Conservation (phyloP, 2,329 filamentous ascomycete species). For the Paradendryphiella salina region DNA sequence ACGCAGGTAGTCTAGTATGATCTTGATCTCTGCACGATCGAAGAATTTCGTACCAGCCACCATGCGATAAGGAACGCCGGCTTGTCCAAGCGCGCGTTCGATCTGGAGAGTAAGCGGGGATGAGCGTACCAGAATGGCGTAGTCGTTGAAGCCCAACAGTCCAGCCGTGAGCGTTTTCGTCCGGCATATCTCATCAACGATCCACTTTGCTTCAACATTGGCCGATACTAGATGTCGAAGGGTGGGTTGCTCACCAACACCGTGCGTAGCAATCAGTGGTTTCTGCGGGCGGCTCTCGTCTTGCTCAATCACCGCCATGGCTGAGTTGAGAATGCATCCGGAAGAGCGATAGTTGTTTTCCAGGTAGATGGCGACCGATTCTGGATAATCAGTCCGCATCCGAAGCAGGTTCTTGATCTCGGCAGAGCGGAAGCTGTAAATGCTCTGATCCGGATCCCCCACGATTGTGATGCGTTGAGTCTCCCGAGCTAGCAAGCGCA, state of each 20-base stretch:
- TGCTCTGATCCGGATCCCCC: constrained; percentile 95
- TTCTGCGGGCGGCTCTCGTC: constrained; percentile 81
- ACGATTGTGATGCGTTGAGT: constrained; percentile 85
- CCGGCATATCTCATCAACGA: constrained; percentile 80
- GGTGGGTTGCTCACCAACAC: constrained; percentile 76
- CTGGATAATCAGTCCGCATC: constrained; percentile 74
- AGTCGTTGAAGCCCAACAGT: constrained; percentile 73
- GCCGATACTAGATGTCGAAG: constrained; percentile 73
- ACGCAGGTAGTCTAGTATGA: constrained; percentile 83
- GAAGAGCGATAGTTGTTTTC: constrained; percentile 96
- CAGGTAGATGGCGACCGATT: constrained; percentile 79
- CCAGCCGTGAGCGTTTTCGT: constrained; percentile 70
- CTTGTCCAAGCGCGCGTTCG: constrained; percentile 77
- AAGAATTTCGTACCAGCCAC: constrained; percentile 90
- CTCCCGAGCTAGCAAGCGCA: constrained; percentile 79
- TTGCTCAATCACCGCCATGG: constrained; percentile 87
- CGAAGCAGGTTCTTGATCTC: constrained; percentile 86
- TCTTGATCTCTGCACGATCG: constrained; percentile 85
- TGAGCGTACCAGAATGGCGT: constrained; percentile 85
- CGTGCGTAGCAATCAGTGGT: constrained; percentile 76
- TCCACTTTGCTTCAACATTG: constrained; percentile 79
- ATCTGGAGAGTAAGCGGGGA: constrained; percentile 82
- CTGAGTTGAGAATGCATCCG: constrained; percentile 76
- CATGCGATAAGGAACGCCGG: constrained; percentile 88
- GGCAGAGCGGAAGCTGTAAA: constrained; percentile 92